Evolutionary conservation across 2,329 filamentous ascomycete genomes (phyloP), one percentile per base, ranked within the genome.

Genomic region (Penicillium frequentans): DNA sequence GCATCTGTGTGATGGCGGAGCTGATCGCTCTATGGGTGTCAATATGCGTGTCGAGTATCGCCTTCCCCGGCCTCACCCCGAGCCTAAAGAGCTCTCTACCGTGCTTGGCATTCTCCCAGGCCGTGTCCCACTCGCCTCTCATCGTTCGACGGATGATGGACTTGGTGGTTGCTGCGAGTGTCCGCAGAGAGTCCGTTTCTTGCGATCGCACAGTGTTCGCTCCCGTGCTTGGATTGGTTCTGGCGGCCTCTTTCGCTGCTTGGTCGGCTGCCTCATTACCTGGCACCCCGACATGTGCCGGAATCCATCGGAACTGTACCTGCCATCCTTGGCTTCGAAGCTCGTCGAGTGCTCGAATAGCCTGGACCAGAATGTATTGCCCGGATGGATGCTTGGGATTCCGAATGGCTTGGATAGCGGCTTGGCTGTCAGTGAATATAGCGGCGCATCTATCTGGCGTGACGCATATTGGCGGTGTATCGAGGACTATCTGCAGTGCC

Each of bases 71-170:
- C 43, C 54, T 49, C 14, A 63, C 56, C 19, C 56, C 58, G 14
- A 68, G 66, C 48, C 45, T 49, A 54, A 56, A 62, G 48, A 64
- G 61, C 19, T 65, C 62, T 52, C 57, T 55, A 26, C 64, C 61
- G 26, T 67, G 61, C 49, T 64, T 65, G 44, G 50, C 57, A 9
- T 42, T 55, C 50, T 62, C 58, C 65, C 57, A 66, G 39, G 50
- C 42, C 33, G 48, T 37, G 14, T 66, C 56, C 60, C 63, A 65
- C 55, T 67, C 55, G n/a, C n/a, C n/a, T 58, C 37, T 65, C 57
- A 64, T 64, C 21, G 44, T 58, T 51, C 59, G 63, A 24, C 59
- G 57, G 49, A 68, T 68, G 59, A 29, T 39, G 23, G 31, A 47
- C 31, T 43, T 54, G 23, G 51, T 6, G 43, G 51, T 49, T 45